Evolutionary conservation across 768 basidiomycete species (phyloP), one percentile per base, ranked within the genome.

Genomic region (Sistotremastrum niveocremeum): DNA sequence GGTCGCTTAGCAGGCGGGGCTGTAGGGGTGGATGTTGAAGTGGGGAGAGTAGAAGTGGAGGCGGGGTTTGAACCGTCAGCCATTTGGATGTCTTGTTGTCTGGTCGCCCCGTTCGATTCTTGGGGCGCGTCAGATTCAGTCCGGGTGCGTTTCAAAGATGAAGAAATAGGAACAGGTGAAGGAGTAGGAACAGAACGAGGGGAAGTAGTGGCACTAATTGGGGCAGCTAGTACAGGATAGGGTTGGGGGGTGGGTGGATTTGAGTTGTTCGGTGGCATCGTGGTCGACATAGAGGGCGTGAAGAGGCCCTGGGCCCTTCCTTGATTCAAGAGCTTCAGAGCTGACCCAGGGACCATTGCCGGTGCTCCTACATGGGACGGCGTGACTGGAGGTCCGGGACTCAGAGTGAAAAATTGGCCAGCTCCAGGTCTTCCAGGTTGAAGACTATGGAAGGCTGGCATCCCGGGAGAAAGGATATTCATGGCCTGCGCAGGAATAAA

Each of bases 331-430:
- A 88, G 71, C 45, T 84, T 80, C 42, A 88, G 76, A 30, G 85
- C 85, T 39, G 85, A 87, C 41, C 85, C 85, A 34, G 85, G 85
- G 78, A 86, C 79, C 58, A 88, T 88, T 37, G 85, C 82, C 32
- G 84, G 73, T n/a, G 85, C 80, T 2, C 81, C 81, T 47, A 88
- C 72, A 34, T 64, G 50, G 28, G 41, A 37, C 5, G 37, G 34
- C 38, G 50, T 12, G 28, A 42, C 4, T 42, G 42, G n/a, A 35
- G 37, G 4, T 36, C 8, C 20, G 32, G 10, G 58, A 70, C 51
- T 70, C 79, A 49, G 70, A 71, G 50, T 59, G 36, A 62, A 52
- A 33, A 63, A 51, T 42, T 68, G 58, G 54, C 76, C 77, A 47
- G 66, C 65, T 34, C 64, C 67, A 41, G 68, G 45, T 33, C 50